A percentile compares a stretch with the other conserved stretches of the same genome.
These are phyloP conservation scores for Aspergillus carbonarius DNA, from an alignment of 2,329 filamentous ascomycete genomes.

Conservation along the genomic window DNA sequence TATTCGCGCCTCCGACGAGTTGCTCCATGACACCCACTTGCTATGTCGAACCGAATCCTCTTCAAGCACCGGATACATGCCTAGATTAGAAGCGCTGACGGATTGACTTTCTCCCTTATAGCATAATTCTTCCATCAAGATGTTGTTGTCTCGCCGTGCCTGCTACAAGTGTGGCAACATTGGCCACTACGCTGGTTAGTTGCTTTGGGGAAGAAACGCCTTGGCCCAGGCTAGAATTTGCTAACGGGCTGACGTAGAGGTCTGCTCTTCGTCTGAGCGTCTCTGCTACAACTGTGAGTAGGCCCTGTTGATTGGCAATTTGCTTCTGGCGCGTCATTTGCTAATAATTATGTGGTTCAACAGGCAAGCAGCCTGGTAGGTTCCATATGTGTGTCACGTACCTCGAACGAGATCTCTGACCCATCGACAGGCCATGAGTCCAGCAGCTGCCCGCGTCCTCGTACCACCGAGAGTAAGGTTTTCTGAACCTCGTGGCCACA, in stretches of 20 bases:
- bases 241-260: conserved; percentile 62
- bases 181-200: conserved; percentile 62
- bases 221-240: conserved; percentile 52
- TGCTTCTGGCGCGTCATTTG: conserved; percentile 12
- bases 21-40: neutral
- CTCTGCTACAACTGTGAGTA: conserved; percentile 98
- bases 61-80: neutral
- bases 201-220: conserved; percentile 37
- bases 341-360: conserved; percentile 21
- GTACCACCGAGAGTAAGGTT: conserved; percentile 81
- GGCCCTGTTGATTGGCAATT: neutral
- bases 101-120: conserved; percentile 5
- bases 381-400: conserved; percentile 15
- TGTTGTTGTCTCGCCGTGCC: conserved; percentile 81
- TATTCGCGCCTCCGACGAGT: neutral
- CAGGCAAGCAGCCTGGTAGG: conserved; percentile 50
- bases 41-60: neutral
- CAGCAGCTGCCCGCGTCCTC: conserved; percentile 92
- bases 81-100: conserved; percentile 18
- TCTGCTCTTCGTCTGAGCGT: conserved; percentile 95
- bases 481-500: conserved; percentile 4
- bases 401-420: conserved; percentile 21
- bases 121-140: conserved; percentile 43
- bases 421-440: conserved; percentile 76
- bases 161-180: conserved; percentile 80